Evolutionary conservation across 2,329 filamentous ascomycete species (phyloP), one percentile per base, ranked within the genome.

Genomic region (Aspergillus calidoustus): DNA sequence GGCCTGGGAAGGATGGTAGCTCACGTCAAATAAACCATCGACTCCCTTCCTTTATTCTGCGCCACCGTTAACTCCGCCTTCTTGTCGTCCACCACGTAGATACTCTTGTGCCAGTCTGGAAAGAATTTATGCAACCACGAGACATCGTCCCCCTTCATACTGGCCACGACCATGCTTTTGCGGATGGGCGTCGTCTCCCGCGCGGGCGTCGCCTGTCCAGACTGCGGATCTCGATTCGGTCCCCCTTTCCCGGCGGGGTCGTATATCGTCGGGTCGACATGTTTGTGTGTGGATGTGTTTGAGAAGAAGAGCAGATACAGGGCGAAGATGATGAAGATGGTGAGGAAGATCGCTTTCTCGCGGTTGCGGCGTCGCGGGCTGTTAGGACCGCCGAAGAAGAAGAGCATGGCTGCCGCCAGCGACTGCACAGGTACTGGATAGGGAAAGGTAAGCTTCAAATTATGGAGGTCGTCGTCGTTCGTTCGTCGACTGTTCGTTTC

Each of bases 1-100:
- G 11, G 22, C n/a, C 15, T 34, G 22, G 22, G 50, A 15, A 25
- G 47, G 30, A 54, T 4, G 19, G 15, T 49, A 28, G 52, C 76
- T 66, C 68, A 80, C 77, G 77, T 80, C 64, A 80, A 67, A 69
- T 79, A 80, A 4, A 77, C 77, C 77, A 79, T 80, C 6, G 76
- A 77, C 64, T 80, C 78, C 54, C 77, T 72, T 7, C 78, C 78
- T 66, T 80, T 80, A 61, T 80, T 80, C 48, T 68, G 66, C 3
- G 80, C 76, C 15, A 87, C 83, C 0, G 80, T 84, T 64, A 85
- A 72, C 22, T 76, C 63, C 3, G 83, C 82, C 5, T 64, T 65
- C 34, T 79, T 74, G 66, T 85, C 79, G 66, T 87, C 80, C 55
- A 84, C 83, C 28, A 85, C 79, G 69, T 87, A 87, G 61, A 86